Evolutionary conservation across 768 basidiomycete genomes (phyloP).

Genomic region (Kwoniella mangroviensis): DNA sequence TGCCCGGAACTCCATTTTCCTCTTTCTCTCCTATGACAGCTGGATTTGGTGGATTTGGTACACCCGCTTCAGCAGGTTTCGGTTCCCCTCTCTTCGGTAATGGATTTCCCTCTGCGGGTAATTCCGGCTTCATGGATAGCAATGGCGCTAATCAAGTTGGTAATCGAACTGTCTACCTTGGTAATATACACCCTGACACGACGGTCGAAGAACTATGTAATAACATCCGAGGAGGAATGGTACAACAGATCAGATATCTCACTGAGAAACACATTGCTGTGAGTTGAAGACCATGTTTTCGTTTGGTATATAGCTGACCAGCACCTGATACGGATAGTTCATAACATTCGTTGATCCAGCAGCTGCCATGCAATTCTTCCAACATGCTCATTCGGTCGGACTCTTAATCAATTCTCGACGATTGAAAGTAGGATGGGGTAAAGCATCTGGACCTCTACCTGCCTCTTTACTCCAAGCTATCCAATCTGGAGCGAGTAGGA

Average conservation of each 20-base stretch:
- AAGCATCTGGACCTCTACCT: constrained; percentile 84
- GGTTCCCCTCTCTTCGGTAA: constrained; percentile 56
- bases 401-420: constrained; percentile 90
- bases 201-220: constrained; percentile 95
- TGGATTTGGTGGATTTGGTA: constrained; percentile 37
- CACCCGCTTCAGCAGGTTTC: constrained; percentile 33
- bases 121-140: constrained; percentile 41
- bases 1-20: constrained; percentile 56
- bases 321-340: too few relatives aligned
- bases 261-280: constrained; percentile 97
- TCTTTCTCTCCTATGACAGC: constrained; percentile 52
- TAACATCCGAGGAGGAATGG: constrained; percentile 90
- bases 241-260: constrained; percentile 94
- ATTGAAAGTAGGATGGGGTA: constrained; percentile 98
- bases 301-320: too few relatives aligned
- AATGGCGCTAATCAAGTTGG: constrained; percentile 63
- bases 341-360: constrained; percentile 94
- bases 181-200: constrained; percentile 96
- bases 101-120: constrained; percentile 46
- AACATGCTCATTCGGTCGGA: constrained; percentile 86
- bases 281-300: too few relatives aligned
- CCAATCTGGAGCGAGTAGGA: constrained; percentile 89
- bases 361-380: constrained; percentile 91
- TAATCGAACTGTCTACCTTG: constrained; percentile 93
- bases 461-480: constrained; percentile 85